phyloP scores from a whole-genome alignment of 805 yeast genomes.

The Priceomyces carsonii region DNA sequence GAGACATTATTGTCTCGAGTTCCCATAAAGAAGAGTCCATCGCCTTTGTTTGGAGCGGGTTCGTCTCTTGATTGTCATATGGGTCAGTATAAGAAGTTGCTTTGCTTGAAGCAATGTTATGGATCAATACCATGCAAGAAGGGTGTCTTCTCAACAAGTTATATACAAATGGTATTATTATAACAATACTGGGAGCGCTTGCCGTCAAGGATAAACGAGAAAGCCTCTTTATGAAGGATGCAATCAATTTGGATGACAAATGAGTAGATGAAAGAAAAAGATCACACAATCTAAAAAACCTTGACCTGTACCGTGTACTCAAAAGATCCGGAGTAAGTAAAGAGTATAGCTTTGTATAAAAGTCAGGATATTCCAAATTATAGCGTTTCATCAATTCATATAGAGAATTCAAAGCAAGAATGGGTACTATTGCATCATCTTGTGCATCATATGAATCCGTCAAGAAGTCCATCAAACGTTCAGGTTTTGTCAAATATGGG shows the following conservation, averaged over 20 bases:
- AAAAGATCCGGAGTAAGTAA: slow-evolving; percentile 74
- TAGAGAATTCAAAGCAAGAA: slow-evolving; percentile 82
- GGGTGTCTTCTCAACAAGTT: slow-evolving; percentile 91
- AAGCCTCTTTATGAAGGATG: slow-evolving; percentile 84
- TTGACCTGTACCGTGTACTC: slow-evolving; percentile 76
- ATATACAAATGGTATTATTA: slow-evolving; percentile 87
- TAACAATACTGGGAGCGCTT: slow-evolving; percentile 87
- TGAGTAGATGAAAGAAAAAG: slow-evolving; percentile 85
- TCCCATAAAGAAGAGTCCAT: slow-evolving; percentile 92
- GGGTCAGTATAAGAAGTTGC: slow-evolving; percentile 53
- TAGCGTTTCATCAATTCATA: slow-evolving; percentile 79
- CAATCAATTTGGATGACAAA: slow-evolving; percentile 77
- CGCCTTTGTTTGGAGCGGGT: slow-evolving; percentile 81
- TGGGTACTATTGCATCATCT: slow-evolving; percentile 54
- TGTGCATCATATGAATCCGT: slow-evolving; percentile 73
- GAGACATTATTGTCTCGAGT: slow-evolving; percentile 71
- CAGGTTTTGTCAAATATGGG: slow-evolving; percentile 78
- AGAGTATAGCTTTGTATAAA: slow-evolving; percentile 78
- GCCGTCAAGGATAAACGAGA: slow-evolving; percentile 74
- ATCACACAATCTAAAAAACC: slow-evolving; percentile 86
- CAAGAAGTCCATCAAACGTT: slow-evolving; percentile 86
- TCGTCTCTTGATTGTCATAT: slow-evolving; percentile 58
- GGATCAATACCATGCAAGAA: slow-evolving; percentile 87
- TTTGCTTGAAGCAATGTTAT: slow-evolving; percentile 39
- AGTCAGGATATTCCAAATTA: slow-evolving; percentile 91